Base-by-base conservation (phyloP, 805 yeast genomes). In the Yamadazyma laniorum region DNA sequence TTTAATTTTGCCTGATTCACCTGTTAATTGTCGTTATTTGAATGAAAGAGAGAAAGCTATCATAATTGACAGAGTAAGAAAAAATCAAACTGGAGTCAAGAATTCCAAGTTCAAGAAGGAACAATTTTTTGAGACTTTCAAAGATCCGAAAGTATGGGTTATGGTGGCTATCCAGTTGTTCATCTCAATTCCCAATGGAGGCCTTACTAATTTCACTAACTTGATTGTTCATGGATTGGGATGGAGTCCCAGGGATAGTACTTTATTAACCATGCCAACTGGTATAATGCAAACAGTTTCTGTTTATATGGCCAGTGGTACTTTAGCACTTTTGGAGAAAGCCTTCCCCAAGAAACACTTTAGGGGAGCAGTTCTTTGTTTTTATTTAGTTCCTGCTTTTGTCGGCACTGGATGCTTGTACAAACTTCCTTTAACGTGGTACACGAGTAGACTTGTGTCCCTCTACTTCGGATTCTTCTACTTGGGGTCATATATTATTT, bases 81-180 rank as follows among this genome's bases (percentile, higher is more conserved):
- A 44, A 23, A 49, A 67, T 47, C 61, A 65, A 34, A 70, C 64
- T 47, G 75, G 75, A 2, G 61, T 63, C 39, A 72, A 71, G 22
- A 63, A 61, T 43, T 53, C 52, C 26, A 52, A 50, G 18, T 65
- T 61, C 51, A 68, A 68, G 43, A 47, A 39, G 49, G 39, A 59
- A 23, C 74, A 68, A 43, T 50, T 67, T 23, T 48, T 41, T 9
- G 70, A 55, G 53, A 59, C 70, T 47, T 27, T 63, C 53, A 32
- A 51, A 42, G 59, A 56, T 60, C 50, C 56, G 47, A 49, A 57
- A 52, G 55, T 70, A 46, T 49, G 68, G 69, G 26, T 45, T 46
- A 59, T 38, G 62, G 62, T 46, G 46, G 55, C 45, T 34, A 55
- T 42, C 33, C 65, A 52, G 25, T 50, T 46, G 9, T 45, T 40